These are phyloP conservation scores for Podila epigama DNA, from an alignment of 192 early-diverging fungal genomes.

Conservation along the genomic window DNA sequence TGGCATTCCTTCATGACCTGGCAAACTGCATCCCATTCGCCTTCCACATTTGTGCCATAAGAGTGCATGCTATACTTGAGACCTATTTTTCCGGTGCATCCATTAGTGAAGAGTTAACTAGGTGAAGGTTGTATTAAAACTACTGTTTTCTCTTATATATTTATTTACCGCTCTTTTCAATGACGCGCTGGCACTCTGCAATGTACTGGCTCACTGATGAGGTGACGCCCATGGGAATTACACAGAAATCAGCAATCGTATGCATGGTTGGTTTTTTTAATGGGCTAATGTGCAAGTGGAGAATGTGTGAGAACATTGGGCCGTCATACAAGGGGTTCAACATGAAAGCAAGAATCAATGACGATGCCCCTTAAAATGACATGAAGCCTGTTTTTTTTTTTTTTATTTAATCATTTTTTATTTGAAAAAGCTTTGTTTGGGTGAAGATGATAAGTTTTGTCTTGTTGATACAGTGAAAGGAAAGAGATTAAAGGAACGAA, in stretches of 20 bases:
- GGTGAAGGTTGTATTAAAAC: not conserved
- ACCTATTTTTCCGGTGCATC: constrained; percentile 1
- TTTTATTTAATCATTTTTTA: too few species aligned
- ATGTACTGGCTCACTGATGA: constrained; percentile 44
- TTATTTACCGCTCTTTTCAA: constrained; percentile 41
- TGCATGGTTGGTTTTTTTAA: constrained; percentile 11
- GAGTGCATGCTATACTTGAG: constrained; percentile 44
- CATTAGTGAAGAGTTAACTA: too few species aligned
- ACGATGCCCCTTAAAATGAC: not conserved
- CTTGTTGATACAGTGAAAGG: too few species aligned
- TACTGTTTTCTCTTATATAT: not conserved
- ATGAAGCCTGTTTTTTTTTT: not conserved
- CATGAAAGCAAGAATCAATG: too few species aligned
- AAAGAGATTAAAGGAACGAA: not conserved
- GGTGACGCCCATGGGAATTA: constrained; percentile 51
- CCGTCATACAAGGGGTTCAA: too few species aligned
- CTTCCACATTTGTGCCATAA: constrained; percentile 47
- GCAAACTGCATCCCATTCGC: constrained; percentile 47
- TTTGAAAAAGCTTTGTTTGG: too few species aligned
- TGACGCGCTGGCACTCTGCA: constrained; percentile 48
- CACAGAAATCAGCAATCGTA: constrained; percentile 49
- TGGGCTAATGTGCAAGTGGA: not conserved
- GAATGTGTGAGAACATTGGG: not conserved
- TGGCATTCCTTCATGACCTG: constrained; percentile 49
- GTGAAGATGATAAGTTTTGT: too few species aligned